These are phyloP conservation scores for Aspergillus pseudoviridinutans DNA, from an alignment of 2,329 filamentous ascomycete species.

Conservation along the genomic window DNA sequence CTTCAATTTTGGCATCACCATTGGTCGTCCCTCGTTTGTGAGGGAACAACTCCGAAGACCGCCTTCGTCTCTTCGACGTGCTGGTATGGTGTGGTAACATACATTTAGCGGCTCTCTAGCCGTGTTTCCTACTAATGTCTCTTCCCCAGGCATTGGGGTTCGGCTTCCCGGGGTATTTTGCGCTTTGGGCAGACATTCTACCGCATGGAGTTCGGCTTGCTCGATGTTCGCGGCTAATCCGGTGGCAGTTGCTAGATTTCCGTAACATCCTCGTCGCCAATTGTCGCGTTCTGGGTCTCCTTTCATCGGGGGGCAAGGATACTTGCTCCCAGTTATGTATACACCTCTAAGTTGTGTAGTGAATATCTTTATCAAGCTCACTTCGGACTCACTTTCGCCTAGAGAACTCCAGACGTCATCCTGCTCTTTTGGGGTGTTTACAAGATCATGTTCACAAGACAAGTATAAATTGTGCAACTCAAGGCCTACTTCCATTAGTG, in stretches of 20 bases:
- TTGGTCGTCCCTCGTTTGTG: not conserved
- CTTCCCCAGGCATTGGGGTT: not conserved
- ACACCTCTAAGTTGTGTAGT: no score
- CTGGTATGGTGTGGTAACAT: not conserved
- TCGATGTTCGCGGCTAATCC: not conserved
- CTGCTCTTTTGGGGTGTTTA: not conserved
- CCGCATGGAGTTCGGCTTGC: not conserved
- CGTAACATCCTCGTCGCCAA: not conserved
- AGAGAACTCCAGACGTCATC: not conserved
- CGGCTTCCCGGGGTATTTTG: not conserved
- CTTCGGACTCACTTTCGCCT: not conserved
- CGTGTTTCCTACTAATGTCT: not conserved
- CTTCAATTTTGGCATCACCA: not conserved
- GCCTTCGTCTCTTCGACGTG: not conserved
- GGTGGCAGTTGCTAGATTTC: not conserved
- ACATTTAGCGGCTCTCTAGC: not conserved
- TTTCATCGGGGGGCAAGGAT: not conserved
- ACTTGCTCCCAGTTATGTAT: not conserved
- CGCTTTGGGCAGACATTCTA: not conserved
- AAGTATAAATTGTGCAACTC: not conserved
- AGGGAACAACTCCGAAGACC: not conserved
- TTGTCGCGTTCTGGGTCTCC: not conserved
- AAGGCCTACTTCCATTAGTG: not conserved
- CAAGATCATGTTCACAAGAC: not conserved
- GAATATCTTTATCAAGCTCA: not conserved